Percentiles rank a stretch among this genome's conserved stretches.
Evolutionary conservation across 2,329 filamentous ascomycete species (phyloP).

Genomic region (Ilyonectria robusta): DNA sequence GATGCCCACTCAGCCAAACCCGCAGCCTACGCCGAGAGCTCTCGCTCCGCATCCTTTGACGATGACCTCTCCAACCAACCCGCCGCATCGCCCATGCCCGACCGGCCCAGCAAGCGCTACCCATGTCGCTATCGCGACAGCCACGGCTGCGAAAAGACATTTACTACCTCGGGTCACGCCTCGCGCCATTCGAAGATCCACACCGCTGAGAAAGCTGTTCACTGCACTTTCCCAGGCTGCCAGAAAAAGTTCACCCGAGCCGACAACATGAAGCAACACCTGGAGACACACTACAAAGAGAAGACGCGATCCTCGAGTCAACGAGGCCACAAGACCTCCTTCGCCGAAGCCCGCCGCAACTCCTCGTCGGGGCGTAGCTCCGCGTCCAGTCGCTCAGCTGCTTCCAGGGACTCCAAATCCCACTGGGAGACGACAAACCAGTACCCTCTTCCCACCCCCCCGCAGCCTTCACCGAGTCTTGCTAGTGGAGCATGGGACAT

Average conservation of each 20-base stretch:
- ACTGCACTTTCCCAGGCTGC: slow-evolving; percentile 77
- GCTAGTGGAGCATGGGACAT: slow-evolving; percentile 62
- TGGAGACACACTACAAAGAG: slow-evolving; percentile 81
- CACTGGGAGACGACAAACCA: slow-evolving; percentile 59
- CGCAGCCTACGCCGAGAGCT: slow-evolving; percentile 59
- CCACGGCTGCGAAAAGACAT: slow-evolving; percentile 82
- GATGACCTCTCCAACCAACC: slow-evolving; percentile 59
- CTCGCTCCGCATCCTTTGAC: slow-evolving; percentile 65
- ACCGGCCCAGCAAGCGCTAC: slow-evolving; percentile 75
- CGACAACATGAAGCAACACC: slow-evolving; percentile 91
- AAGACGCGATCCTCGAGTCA: slow-evolving; percentile 63
- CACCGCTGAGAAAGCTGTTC: slow-evolving; percentile 83
- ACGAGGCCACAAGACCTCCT: slow-evolving; percentile 51
- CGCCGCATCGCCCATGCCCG: slow-evolving; percentile 57
- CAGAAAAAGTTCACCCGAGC: slow-evolving; percentile 85
- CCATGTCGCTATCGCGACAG: slow-evolving; percentile 81
- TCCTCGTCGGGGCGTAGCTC: slow-evolving; percentile 50
- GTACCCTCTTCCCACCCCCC: slow-evolving; percentile 54
- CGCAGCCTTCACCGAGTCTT: slow-evolving; percentile 55
- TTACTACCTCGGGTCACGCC: slow-evolving; percentile 89
- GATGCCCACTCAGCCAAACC: slow-evolving; percentile 56
- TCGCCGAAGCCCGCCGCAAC: slow-evolving; percentile 52
- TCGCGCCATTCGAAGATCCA: slow-evolving; percentile 89
- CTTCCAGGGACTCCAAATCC: slow-evolving; percentile 43
- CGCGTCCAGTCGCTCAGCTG: slow-evolving; percentile 48